These are phyloP conservation scores for Malus sieversii DNA, from an alignment of 306 rosid species.

Conservation along the genomic window DNA sequence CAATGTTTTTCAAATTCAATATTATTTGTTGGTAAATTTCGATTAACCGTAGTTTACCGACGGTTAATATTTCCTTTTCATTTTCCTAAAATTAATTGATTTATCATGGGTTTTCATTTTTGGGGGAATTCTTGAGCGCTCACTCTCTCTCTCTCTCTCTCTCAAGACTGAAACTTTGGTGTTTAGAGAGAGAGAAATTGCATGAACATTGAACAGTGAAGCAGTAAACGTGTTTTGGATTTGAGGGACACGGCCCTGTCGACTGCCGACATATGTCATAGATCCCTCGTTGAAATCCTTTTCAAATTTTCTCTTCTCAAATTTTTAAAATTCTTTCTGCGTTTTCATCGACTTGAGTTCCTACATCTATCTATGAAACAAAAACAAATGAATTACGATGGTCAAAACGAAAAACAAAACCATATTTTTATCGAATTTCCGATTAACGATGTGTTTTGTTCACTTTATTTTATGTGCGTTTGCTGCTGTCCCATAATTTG, in stretches of 20 bases:
- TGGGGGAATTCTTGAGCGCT: neutral
- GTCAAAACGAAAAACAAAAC: neutral
- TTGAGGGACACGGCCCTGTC: constrained; percentile 45
- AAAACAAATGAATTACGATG: too few relatives aligned
- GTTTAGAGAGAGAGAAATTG: constrained; percentile 15
- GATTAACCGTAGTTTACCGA: neutral
- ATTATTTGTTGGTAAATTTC: neutral
- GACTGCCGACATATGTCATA: constrained; percentile 27
- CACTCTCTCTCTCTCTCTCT: neutral
- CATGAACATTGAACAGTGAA: constrained; percentile 33
- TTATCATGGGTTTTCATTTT: neutral
- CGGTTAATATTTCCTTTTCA: neutral
- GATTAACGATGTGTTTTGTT: constrained; percentile 22
- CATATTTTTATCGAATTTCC: constrained; percentile 14
- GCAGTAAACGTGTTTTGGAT: constrained; percentile 41
- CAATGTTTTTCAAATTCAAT: neutral
- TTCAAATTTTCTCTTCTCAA: constrained; percentile 30
- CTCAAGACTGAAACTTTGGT: neutral
- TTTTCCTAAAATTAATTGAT: neutral
- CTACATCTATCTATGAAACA: constrained; percentile 6
- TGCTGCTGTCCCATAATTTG: constrained; percentile 4
- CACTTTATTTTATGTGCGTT: neutral
- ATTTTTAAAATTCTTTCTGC: neutral
- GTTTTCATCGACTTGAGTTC: constrained; percentile 37
- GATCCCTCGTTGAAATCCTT: constrained; percentile 16